Evolutionary conservation across 345 rosid genomes (phyloP), one percentile per base, ranked within the genome.

Genomic region (Eutrema yunnanense): DNA sequence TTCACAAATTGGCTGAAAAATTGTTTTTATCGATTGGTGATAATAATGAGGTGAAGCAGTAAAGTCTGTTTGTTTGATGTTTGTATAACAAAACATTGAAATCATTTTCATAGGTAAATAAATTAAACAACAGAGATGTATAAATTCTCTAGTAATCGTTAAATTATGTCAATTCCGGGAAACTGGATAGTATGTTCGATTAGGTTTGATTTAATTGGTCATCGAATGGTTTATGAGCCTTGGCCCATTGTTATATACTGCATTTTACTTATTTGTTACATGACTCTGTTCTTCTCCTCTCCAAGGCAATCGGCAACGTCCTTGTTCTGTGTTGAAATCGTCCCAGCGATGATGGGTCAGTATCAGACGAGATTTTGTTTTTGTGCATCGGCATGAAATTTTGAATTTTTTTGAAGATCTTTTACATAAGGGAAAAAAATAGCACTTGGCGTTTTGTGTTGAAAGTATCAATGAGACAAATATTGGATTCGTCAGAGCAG

Each of bases 341-440:
- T 54, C 63, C 29, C 9, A 6, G 41, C 36, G 8, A 6, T 8
- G 75, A 72, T 11, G 54, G 30, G 69, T 62, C 62, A 42, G 52
- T 52, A 62, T 62, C 75, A 33, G 37, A 46, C 62, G 27, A 62
- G 62, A 51, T 52, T 42, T 62, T 52, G 53, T 72, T 51, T 62
- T 32, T 22, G 22, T 22, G 22, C 22, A 52, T 52, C 14, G 36
- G 46, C 69, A 62, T 62, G 36, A 34, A 32, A 22, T 30, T 62
- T 62, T 52, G 69, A 72, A 51, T 41, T 32, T 61, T 41, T 48
- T 49, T 27, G 9, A 9, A 29, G 10, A 22, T 37, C 60, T 32
- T 50, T 49, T 59, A 40, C 3, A 9, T 16, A 22, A 1, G 22
- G 22, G 1, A 22, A 34, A 22, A 8, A 32, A 29, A 16, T 0